Percentiles rank a stretch among this genome's conserved stretches.
Conservation (phyloP, 257 asterid species). For the Phtheirospermum japonicum region DNA sequence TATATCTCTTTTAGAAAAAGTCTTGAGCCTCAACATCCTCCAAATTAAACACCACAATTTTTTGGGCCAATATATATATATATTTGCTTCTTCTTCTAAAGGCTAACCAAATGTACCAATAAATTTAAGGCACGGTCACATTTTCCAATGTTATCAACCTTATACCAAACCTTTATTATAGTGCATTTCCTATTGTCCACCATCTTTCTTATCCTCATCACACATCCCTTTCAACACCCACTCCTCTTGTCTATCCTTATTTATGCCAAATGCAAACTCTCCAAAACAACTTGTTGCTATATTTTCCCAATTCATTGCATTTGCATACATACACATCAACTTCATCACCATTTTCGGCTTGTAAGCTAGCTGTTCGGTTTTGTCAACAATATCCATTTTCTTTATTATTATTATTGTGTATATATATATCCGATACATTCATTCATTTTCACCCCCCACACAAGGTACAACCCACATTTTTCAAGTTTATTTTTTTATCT, state of each 20-base stretch:
- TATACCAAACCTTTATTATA: not conserved
- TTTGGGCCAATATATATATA: too few species aligned
- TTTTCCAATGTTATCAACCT: not conserved
- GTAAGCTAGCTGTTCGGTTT: not conserved
- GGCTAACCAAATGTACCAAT: not conserved
- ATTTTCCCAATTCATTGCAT: too few species aligned
- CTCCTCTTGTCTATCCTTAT: constrained; percentile 26
- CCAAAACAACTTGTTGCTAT: not conserved
- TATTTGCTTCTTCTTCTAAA: too few species aligned
- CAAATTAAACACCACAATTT: not conserved
- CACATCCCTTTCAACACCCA: constrained; percentile 24
- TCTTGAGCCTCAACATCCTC: not conserved
- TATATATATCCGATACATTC: not conserved
- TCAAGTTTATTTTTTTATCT: too few species aligned
- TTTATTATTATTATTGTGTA: too few species aligned
- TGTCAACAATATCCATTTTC: not conserved
- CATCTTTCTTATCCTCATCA: constrained; percentile 40
- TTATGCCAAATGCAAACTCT: constrained; percentile 27
- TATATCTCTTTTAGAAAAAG: not conserved
- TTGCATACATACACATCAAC: not conserved
- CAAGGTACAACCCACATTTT: too few species aligned
- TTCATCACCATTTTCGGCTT: not conserved
- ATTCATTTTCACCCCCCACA: not conserved
- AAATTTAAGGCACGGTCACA: too few species aligned
- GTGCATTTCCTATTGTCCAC: constrained; percentile 17